Evolutionary conservation across 345 rosid species (phyloP).

Genomic region (Citrus cavaleriei): DNA sequence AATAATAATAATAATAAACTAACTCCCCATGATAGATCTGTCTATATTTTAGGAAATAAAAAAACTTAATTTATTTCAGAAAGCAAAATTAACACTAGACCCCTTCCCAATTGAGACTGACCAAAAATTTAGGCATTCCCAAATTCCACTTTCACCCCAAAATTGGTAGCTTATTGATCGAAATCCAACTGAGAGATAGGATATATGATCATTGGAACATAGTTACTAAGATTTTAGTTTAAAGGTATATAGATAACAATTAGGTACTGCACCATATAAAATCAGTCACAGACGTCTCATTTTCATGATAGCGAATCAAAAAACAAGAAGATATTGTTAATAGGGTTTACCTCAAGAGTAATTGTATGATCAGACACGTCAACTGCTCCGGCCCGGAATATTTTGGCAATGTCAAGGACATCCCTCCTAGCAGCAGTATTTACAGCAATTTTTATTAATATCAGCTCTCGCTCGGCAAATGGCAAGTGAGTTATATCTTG

Average conservation of each 20-base stretch:
- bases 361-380: constrained; percentile 76
- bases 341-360: constrained; percentile 51
- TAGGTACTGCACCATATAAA: not conserved
- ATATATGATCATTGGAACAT: not conserved
- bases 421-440: constrained; percentile 63
- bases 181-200: not conserved
- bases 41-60: too few species aligned
- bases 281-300: too few species aligned
- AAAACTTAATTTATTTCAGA: too few species aligned
- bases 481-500: constrained; percentile 62
- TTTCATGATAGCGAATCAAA: not conserved
- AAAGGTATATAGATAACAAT: not conserved
- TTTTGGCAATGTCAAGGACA: constrained; percentile 65
- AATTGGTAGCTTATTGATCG: not conserved
- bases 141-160: not conserved
- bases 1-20: too few species aligned
- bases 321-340: not conserved
- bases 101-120: not conserved
- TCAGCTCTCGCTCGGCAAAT: constrained; percentile 66
- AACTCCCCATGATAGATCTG: too few species aligned
- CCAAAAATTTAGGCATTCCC: not conserved
- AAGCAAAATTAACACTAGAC: not conserved
- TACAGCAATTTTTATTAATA: constrained; percentile 63
- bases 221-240: not conserved
- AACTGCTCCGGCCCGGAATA: constrained; percentile 70